These are phyloP conservation scores for Circinella minor DNA, from an alignment of 371 early-diverging fungal genomes.

Conservation along the genomic window DNA sequence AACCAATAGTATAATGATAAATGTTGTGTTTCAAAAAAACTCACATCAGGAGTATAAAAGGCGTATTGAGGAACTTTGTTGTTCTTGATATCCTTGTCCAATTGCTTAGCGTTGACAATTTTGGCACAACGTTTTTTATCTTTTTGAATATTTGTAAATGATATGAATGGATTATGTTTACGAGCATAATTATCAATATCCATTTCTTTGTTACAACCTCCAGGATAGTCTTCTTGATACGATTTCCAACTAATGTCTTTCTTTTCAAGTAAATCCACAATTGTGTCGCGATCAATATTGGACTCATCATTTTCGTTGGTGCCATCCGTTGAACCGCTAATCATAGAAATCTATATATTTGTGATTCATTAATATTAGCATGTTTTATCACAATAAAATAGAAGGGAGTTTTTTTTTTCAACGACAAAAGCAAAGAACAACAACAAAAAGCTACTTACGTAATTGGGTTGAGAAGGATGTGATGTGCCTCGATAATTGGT, in stretches of 20 bases:
- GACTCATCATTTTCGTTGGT: slow-evolving; percentile 45
- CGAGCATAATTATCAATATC: slow-evolving; percentile 42
- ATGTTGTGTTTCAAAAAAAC: too few species aligned
- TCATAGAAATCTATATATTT: slow-evolving; percentile 34
- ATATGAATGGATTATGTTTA: slow-evolving; percentile 69
- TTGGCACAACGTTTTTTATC: slow-evolving; percentile 53
- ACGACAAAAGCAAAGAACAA: background rate
- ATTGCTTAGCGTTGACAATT: slow-evolving; percentile 52
- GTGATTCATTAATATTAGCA: too few species aligned
- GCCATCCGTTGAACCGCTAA: slow-evolving; percentile 52
- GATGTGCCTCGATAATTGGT: slow-evolving; percentile 43
- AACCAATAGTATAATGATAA: too few species aligned
- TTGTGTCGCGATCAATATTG: slow-evolving; percentile 39
- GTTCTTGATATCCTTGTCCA: slow-evolving; percentile 52
- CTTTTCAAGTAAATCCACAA: slow-evolving; percentile 68
- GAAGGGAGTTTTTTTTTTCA: background rate
- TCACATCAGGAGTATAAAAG: slow-evolving; percentile 56
- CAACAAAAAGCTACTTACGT: slow-evolving; percentile 24
- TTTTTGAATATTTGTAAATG: slow-evolving; percentile 51
- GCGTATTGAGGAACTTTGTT: slow-evolving; percentile 59
- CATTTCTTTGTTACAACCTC: slow-evolving; percentile 39
- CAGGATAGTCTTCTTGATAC: slow-evolving; percentile 68
- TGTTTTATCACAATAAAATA: too few species aligned
- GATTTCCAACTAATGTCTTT: slow-evolving; percentile 67
- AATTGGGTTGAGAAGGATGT: slow-evolving; percentile 52